Evolutionary conservation across 352 stramenopile species (phyloP), one percentile per base, ranked within the genome.

Genomic region (Phytophthora multivora): DNA sequence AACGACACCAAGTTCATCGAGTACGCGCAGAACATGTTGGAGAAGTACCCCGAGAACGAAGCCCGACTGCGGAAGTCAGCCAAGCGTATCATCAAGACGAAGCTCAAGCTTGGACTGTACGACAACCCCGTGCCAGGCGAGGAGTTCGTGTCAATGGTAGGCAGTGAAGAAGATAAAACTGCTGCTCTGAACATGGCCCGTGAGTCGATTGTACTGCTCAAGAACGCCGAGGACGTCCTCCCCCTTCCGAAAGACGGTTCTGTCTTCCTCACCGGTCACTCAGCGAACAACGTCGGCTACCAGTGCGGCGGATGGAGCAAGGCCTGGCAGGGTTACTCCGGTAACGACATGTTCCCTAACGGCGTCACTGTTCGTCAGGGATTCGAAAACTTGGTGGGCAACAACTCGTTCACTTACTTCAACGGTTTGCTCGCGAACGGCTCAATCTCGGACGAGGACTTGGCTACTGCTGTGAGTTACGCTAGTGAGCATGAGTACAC

Each of bases 291-390:
- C 33, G 77, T 90, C 5, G 83, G 80, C 1, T 75, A 81, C 38
- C 63, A 89, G 5, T 90, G 81, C 26, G 80, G 83, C 31, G 83
- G 83, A 7, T 96, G 89, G 89, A 84, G 75, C 2, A 70, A 89
- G 33, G 70, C 86, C 41, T 97, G 89, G 89, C 88, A 96, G 51
- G 89, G 86, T 12, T 77, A 79, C 48, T 80, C 80, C 13, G 78
- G 82, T 5, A 89, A 88, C 51, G 49, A 21, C 6, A 75, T 85
- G 67, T 76, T 79, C 68, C 77, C 68, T 13, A 77, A 88, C 52
- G 79, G 79, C 15, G 51, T 78, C 12, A 79, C 69, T 0, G 59
- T 90, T 31, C 80, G 75, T 47, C 51, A 83, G 10, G 79, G 71
- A 5, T 69, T 90, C 19, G 69, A 83, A 38, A 53, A 66, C 19